Evolutionary conservation across 352 stramenopile species (phyloP).

Genomic region (Thalassiosira livingstoniorum): DNA sequence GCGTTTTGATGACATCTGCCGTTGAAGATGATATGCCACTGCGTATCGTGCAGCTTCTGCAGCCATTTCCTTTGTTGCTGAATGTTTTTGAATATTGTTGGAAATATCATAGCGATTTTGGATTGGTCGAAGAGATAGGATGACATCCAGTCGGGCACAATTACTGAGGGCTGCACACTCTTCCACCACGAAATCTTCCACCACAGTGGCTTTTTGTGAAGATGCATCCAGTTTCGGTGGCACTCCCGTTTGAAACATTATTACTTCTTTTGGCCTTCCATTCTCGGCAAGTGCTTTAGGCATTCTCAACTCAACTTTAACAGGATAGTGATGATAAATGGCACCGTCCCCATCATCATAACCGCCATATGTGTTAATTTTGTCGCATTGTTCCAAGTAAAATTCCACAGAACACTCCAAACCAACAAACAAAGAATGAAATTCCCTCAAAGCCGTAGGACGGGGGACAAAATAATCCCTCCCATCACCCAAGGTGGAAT

Average conservation of each 20-base stretch:
- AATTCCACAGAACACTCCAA: constrained; percentile 32
- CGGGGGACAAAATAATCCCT: constrained; percentile 82
- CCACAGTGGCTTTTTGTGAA: background rate
- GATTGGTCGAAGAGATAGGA: constrained; percentile 50
- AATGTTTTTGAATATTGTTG: background rate
- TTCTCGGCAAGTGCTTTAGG: background rate
- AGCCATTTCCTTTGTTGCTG: background rate
- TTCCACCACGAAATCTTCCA: constrained; percentile 38
- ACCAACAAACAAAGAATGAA: constrained; percentile 61
- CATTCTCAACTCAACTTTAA: constrained; percentile 11
- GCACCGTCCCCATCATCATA: background rate
- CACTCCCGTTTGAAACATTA: background rate
- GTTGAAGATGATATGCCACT: constrained; percentile 43
- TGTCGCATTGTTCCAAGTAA: background rate
- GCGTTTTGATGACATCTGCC: constrained; percentile 26
- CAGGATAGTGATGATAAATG: no score
- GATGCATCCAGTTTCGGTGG: background rate
- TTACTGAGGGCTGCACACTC: constrained; percentile 79
- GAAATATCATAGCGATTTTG: background rate
- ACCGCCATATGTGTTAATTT: background rate
- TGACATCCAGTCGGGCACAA: constrained; percentile 75
- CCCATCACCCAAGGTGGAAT: constrained; percentile 75
- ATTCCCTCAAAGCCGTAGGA: constrained; percentile 65
- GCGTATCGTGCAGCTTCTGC: constrained; percentile 31
- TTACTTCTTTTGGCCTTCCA: background rate